phyloP scores from a whole-genome alignment of 1,139 yeast genomes.

The Hansenula sp. region DNA sequence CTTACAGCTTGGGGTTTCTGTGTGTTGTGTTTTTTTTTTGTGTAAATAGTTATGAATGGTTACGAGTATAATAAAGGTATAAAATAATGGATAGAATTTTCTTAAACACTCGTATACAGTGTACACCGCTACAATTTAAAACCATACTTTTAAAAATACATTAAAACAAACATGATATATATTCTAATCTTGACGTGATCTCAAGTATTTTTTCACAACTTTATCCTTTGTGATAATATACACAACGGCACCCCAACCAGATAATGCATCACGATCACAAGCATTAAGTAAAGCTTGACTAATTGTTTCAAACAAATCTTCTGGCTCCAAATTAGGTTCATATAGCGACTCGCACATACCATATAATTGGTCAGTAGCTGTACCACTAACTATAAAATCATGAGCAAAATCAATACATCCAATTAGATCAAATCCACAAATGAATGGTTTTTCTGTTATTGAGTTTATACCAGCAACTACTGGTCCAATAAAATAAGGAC shows the following conservation, averaged over 20 bases:
- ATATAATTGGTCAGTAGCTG: slow-evolving; percentile 90
- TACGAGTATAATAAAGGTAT: neutral
- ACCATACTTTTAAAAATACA: neutral
- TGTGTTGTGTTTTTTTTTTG: neutral
- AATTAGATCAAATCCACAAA: slow-evolving; percentile 93
- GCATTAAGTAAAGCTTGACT: slow-evolving; percentile 93
- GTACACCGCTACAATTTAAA: too few relatives aligned
- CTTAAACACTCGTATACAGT: too few relatives aligned
- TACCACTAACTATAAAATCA: slow-evolving; percentile 96
- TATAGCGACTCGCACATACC: slow-evolving; percentile 99
- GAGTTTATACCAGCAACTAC: slow-evolving; percentile 92
- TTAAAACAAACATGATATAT: neutral
- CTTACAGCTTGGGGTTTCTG: too few relatives aligned
- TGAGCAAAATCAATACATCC: slow-evolving; percentile 96
- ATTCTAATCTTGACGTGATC: slow-evolving; percentile 85
- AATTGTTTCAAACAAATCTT: slow-evolving; percentile 92
- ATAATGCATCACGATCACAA: slow-evolving; percentile 93
- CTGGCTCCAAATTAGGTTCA: slow-evolving; percentile 91
- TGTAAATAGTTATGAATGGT: slow-evolving; percentile 1
- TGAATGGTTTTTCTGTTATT: slow-evolving; percentile 76
- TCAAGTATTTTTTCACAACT: slow-evolving; percentile 80
- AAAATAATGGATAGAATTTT: too few relatives aligned
- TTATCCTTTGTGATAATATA: slow-evolving; percentile 90
- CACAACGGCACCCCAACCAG: slow-evolving; percentile 99
- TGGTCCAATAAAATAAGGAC: slow-evolving; percentile 96